These are phyloP conservation scores for Litchi chinensis DNA, from an alignment of 345 rosid genomes.

Conservation along the genomic window DNA sequence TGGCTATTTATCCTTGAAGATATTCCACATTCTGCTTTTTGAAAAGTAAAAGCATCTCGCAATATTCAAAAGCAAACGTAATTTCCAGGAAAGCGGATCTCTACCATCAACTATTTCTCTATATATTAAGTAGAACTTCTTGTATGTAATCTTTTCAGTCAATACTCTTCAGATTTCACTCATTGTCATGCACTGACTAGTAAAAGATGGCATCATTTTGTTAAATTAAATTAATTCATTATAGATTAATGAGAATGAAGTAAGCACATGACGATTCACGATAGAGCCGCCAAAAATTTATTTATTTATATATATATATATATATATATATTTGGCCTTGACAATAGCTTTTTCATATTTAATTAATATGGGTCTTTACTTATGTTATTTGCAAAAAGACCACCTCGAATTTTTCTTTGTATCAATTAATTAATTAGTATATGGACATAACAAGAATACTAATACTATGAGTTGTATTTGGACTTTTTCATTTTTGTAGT, in stretches of 20 bases:
- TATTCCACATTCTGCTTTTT: neutral
- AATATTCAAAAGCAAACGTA: slow-evolving; percentile 8
- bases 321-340: neutral
- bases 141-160: too few relatives aligned
- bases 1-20: slow-evolving; percentile 22
- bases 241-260: neutral
- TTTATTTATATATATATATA: neutral
- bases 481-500: neutral
- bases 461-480: neutral
- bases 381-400: neutral
- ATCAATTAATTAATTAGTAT: neutral
- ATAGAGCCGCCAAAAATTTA: neutral
- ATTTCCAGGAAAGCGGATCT: slow-evolving; percentile 33
- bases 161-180: neutral
- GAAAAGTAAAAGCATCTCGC: slow-evolving; percentile 16
- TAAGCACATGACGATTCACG: neutral
- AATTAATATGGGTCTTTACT: neutral
- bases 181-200: neutral
- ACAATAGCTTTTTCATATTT: too few relatives aligned
- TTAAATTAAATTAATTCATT: too few relatives aligned
- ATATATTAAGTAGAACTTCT: neutral
- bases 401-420: neutral
- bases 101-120: neutral
- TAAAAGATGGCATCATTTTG: too few relatives aligned
- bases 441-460: neutral